Base-by-base conservation (phyloP, 1,284 basidiomycete species). In the Mycena citricolor region DNA sequence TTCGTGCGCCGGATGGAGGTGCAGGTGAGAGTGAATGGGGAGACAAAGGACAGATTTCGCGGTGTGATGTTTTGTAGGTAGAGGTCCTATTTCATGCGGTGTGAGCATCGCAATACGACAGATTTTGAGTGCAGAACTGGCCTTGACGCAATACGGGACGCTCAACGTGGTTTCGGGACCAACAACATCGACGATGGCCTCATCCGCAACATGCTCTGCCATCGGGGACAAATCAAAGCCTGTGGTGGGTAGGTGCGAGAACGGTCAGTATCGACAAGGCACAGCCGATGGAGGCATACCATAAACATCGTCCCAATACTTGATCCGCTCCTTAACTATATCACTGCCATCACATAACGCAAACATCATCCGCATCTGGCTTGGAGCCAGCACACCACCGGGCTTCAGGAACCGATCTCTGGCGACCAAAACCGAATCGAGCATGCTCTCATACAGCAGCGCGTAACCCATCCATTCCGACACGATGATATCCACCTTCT, bases 401-500 rank as follows among this genome's bases (percentile, higher is more conserved):
- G 64, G 69, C n/a, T n/a, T n/a, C n/a, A n/a, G 81, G 73, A 97
- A 99, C 68, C 90, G 90, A 77, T 99, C 95, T 48, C 95, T 81
- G n/a, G 95, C 95, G 43, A 94, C 76, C 22, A 99, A 80, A 38
- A 99, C 97, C 33, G 94, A 97, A 70, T 98, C 95, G 54, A 99
- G 82, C 95, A 99, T 98, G 64, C 90, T 94, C 67, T 99, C 95
- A 74, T 99, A 99, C 17, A 98, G 80, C 56, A 91, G 70, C 72
- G 91, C 90, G 65, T 93, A 93, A 29, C 92, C 92, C 92, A 95
- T 95, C 92, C 93, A 95, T 67, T 99, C 95, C 49, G 94, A 97
- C 64, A 99, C 92, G 72, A 99, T 97, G 68, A 99, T 95, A 65
- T 99, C 97, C 62, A 93, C 94, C 64, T 93, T 76, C 0, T 83